phyloP scores from a whole-genome alignment of 108 stramenopile species.

The Nitzschia sp. region DNA sequence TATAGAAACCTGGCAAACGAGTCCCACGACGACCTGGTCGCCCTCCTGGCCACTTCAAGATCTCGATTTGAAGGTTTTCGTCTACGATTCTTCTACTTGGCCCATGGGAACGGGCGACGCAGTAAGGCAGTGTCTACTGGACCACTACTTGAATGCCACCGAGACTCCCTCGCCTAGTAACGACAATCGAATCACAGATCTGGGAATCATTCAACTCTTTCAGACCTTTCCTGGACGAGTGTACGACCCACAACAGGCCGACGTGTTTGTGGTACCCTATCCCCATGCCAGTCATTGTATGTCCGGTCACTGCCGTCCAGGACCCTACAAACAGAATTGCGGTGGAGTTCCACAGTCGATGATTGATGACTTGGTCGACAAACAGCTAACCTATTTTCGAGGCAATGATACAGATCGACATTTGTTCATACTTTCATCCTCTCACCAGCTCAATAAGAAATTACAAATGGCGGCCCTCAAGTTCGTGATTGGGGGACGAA shows the following conservation, averaged over 20 bases:
- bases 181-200: slow-evolving; percentile 19
- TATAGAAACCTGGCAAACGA: not conserved
- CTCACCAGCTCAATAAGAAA: not conserved
- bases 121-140: not conserved
- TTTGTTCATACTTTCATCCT: slow-evolving; percentile 1
- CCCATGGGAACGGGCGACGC: not conserved
- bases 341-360: not conserved
- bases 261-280: slow-evolving; percentile 42
- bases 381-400: not conserved
- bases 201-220: slow-evolving; percentile 15
- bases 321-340: not conserved
- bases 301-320: not conserved
- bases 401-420: slow-evolving; percentile 5
- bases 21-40: not conserved
- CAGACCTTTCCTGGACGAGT: slow-evolving; percentile 18
- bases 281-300: slow-evolving; percentile 36
- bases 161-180: not conserved
- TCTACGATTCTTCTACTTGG: not conserved
- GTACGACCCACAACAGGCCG: slow-evolving; percentile 26
- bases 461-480: slow-evolving; percentile 6
- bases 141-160: not conserved
- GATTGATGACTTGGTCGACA: not conserved
- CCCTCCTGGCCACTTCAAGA: not conserved
- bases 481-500: not conserved
- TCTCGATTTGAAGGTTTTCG: not conserved